phyloP scores from a whole-genome alignment of 495 filamentous ascomycete species.

The Penicillium angulare region DNA sequence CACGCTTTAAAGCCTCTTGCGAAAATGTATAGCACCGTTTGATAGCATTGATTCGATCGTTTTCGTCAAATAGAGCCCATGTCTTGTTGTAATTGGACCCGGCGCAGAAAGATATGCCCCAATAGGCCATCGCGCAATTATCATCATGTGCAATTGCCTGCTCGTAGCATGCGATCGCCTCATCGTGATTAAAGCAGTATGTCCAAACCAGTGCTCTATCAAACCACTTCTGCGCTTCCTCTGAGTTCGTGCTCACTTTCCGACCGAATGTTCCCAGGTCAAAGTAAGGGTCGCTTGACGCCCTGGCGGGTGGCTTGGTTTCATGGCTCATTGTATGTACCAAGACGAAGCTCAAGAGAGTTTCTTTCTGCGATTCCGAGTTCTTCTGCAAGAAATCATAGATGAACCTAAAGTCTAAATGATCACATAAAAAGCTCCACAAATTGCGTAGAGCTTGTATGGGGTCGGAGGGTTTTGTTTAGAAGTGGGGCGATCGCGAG shows the following conservation, averaged over 20 bases:
- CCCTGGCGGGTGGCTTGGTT: slow-evolving; percentile 1
- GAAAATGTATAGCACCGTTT: slow-evolving; percentile 43
- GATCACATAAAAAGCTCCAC: slow-evolving; percentile 1
- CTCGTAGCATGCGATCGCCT: slow-evolving; percentile 58
- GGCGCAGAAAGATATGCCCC: slow-evolving; percentile 63
- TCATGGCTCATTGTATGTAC: neutral
- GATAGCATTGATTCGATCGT: slow-evolving; percentile 49
- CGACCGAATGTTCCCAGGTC: slow-evolving; percentile 54
- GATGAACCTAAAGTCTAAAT: neutral
- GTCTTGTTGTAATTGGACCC: slow-evolving; percentile 77
- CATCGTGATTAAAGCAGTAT: slow-evolving; percentile 67
- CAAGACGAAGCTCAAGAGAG: neutral
- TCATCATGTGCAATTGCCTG: slow-evolving; percentile 52
- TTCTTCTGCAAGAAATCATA: neutral
- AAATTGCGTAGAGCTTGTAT: neutral
- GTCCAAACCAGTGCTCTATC: slow-evolving; percentile 61
- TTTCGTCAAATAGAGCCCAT: slow-evolving; percentile 62
- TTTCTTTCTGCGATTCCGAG: no score
- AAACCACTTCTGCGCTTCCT: slow-evolving; percentile 56
- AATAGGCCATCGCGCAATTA: slow-evolving; percentile 60
- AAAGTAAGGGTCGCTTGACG: slow-evolving; percentile 50
- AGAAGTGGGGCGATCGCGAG: neutral
- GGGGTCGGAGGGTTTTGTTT: slow-evolving; percentile 18
- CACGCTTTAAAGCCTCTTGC: slow-evolving; percentile 36
- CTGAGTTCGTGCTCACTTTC: slow-evolving; percentile 40